These are phyloP conservation scores for Canavalia gladiata DNA, from an alignment of 306 rosid species.

Conservation along the genomic window DNA sequence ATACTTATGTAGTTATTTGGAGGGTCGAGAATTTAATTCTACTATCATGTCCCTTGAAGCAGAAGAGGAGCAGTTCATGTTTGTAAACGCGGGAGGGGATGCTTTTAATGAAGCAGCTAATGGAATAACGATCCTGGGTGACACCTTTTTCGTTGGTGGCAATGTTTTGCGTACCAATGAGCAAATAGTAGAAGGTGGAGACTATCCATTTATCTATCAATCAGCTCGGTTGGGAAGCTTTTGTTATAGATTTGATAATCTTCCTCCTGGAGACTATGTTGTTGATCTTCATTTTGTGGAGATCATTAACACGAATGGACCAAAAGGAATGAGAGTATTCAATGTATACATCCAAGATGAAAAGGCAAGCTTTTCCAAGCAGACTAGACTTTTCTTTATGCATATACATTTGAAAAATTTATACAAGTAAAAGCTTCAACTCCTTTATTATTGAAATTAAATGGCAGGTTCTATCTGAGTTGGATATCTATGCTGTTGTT, in stretches of 20 bases:
- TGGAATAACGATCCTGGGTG: constrained; percentile 62
- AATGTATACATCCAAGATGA: constrained; percentile 82
- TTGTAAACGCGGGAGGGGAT: constrained; percentile 87
- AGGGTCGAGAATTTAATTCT: constrained; percentile 42
- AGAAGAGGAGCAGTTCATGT: constrained; percentile 76
- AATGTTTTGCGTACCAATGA: constrained; percentile 71
- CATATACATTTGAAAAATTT: constrained; percentile 16
- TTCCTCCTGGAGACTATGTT: constrained; percentile 75
- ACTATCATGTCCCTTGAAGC: constrained; percentile 48
- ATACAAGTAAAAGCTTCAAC: constrained; percentile 18
- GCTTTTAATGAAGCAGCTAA: constrained; percentile 61
- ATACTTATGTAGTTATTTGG: constrained; percentile 20
- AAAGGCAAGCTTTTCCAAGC: constrained; percentile 59
- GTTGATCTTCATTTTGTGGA: constrained; percentile 87
- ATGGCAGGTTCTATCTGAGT: constrained; percentile 78
- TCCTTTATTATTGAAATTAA: constrained; percentile 44
- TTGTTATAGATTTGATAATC: constrained; percentile 63
- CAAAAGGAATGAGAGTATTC: constrained; percentile 88
- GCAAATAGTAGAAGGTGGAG: constrained; percentile 71
- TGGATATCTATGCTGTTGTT: constrained; percentile 79
- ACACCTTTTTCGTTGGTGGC: constrained; percentile 76
- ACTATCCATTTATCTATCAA: constrained; percentile 71
- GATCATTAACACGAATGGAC: constrained; percentile 82
- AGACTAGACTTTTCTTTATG: constrained; percentile 9
- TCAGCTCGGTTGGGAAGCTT: constrained; percentile 79